These are phyloP conservation scores for Phytophthora boehmeriae DNA, from an alignment of 352 stramenopile genomes.

Conservation along the genomic window DNA sequence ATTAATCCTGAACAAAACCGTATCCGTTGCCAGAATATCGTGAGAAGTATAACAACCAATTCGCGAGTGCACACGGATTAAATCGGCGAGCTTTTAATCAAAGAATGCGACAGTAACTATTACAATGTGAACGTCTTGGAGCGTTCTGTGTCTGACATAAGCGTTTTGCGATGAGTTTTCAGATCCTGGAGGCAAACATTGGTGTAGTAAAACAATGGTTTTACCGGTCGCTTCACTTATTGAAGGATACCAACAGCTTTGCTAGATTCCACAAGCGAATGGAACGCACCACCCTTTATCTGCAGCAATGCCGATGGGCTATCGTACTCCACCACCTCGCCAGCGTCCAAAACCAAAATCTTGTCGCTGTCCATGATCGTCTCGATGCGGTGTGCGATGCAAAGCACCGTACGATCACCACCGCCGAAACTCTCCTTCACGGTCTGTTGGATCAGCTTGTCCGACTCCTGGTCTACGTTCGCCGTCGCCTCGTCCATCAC, in stretches of 20 bases:
- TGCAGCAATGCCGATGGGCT: conserved; percentile 60
- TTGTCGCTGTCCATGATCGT: conserved; percentile 94
- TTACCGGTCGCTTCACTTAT: too few species aligned
- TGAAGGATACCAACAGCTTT: conserved; percentile 6
- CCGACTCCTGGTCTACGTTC: conserved; percentile 85
- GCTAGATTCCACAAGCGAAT: conserved; percentile 35
- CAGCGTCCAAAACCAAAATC: conserved; percentile 90
- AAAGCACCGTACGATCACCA: conserved; percentile 87
- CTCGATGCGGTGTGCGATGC: conserved; percentile 94
- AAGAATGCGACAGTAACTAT: too few species aligned
- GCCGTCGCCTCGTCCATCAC: conserved; percentile 96
- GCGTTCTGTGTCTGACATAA: too few species aligned
- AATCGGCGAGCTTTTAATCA: too few species aligned
- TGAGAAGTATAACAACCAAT: too few species aligned
- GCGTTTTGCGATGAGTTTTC: too few species aligned
- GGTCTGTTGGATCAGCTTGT: conserved; percentile 66
- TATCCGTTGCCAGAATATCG: too few species aligned
- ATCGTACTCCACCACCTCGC: conserved; percentile 38
- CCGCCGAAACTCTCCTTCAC: conserved; percentile 90
- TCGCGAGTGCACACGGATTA: too few species aligned
- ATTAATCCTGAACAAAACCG: too few species aligned
- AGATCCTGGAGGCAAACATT: too few species aligned
- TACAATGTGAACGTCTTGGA: too few species aligned
- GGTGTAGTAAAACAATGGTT: too few species aligned
- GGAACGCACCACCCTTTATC: conserved; percentile 77